phyloP scores from a whole-genome alignment of 2,329 filamentous ascomycete genomes.

The Geosmithia flava region DNA sequence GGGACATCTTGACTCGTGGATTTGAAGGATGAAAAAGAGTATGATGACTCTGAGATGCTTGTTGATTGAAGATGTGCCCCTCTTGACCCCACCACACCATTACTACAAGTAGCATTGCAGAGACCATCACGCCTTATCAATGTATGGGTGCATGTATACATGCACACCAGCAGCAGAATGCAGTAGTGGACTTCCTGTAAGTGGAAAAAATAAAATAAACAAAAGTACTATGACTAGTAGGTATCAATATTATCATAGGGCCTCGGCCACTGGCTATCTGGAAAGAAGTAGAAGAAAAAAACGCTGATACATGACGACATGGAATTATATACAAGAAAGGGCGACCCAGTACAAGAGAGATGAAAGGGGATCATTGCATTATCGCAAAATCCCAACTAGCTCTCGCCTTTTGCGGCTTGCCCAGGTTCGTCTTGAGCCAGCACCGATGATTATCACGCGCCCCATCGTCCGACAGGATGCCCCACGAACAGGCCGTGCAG shows the following conservation, averaged over 20 bases:
- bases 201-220: too few species aligned
- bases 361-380: neutral
- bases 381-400: slow-evolving; percentile 30
- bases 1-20: neutral
- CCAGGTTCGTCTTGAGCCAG: slow-evolving; percentile 28
- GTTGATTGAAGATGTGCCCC: too few species aligned
- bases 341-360: neutral
- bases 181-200: too few species aligned
- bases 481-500: slow-evolving; percentile 32
- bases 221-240: too few species aligned
- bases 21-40: too few species aligned
- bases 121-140: too few species aligned
- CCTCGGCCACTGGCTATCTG: too few species aligned
- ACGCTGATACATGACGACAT: neutral
- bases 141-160: too few species aligned
- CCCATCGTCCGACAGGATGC: slow-evolving; percentile 24
- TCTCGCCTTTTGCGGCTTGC: slow-evolving; percentile 15
- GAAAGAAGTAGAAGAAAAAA: neutral
- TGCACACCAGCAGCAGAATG: too few species aligned
- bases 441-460: slow-evolving; percentile 23
- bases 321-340: neutral
- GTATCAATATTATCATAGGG: neutral
- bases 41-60: too few species aligned
- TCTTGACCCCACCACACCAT: too few species aligned
- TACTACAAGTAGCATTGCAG: too few species aligned